Evolutionary conservation across 2,329 filamentous ascomycete species (phyloP), one percentile per base, ranked within the genome.

Genomic region (Periconia digitata): DNA sequence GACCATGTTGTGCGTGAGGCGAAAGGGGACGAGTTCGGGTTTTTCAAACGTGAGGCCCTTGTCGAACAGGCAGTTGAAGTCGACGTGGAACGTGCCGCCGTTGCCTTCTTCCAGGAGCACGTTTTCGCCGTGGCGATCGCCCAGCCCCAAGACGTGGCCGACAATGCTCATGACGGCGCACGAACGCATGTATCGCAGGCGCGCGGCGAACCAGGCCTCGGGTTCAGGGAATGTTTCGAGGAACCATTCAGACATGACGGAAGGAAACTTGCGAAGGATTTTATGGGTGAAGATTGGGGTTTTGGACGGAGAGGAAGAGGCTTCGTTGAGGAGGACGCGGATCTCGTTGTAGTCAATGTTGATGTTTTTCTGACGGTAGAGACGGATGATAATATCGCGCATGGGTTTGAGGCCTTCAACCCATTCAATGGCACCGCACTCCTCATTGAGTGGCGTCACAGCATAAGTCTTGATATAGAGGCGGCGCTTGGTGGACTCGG

Each of bases 81-180:
- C 94, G 39, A 99, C 95, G 72, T 99, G 94, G 72, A 99, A 89
- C 2, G 95, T 85, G 43, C 92, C 92, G 38, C 95, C 94, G 56
- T 91, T 95, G 47, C 89, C 87, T 74, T 97, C 90, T 71, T 97
- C 91, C 24, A 99, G 85, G 23, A 96, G 83, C 46, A 99, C 90
- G 71, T 99, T 99, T 72, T 99, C 94, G 49, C 92, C 92, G 73
- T 99, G 94, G 3, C 94, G 86, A 72, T 99, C 94, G 34, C 94
- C 94, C 0, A 99, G 79, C 51, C 84, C 94, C 4, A 99, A 81
- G 41, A 97, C 92, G 47, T 95, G 95, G 42, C 94, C 94, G 4
- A 96, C 90, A 83, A 99, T 99, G n/a, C 91, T 96, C 92, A 99
- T 99, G 58, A 99, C 94, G 10, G 95, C 94, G 63, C 89, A 92